phyloP scores from a whole-genome alignment of 148 eudicot genomes.

The Diospyros kaki region DNA sequence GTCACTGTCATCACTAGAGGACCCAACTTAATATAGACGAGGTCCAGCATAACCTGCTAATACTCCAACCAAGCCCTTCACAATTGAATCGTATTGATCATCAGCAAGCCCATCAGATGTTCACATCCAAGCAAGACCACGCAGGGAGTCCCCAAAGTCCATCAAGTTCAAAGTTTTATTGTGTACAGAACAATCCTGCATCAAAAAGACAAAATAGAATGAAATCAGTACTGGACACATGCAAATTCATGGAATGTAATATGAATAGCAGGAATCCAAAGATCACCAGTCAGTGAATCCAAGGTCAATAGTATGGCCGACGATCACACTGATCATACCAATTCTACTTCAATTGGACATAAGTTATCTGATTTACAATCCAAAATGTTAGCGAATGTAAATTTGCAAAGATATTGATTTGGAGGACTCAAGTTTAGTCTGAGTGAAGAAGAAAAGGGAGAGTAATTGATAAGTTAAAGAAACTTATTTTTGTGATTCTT shows the following conservation, averaged over 20 bases:
- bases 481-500: background rate
- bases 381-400: background rate
- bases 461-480: background rate
- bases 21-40: too few relatives aligned
- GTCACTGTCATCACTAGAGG: too few relatives aligned
- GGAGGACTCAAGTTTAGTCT: background rate
- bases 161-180: background rate
- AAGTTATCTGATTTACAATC: too few relatives aligned
- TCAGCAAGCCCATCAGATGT: too few relatives aligned
- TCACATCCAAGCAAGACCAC: background rate
- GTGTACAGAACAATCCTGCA: background rate
- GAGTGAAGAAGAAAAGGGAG: background rate
- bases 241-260: background rate
- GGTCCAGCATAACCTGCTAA: too few relatives aligned
- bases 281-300: background rate
- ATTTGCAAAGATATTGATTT: background rate
- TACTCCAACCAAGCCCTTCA: too few relatives aligned
- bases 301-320: background rate
- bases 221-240: background rate
- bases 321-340: background rate
- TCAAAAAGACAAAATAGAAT: background rate
- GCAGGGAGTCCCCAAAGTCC: background rate
- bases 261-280: background rate
- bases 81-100: too few relatives aligned
- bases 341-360: background rate